Percentiles rank a stretch among this genome's conserved stretches.
phyloP scores from a whole-genome alignment of 169 alveolate genomes.

The Toxoplasma gondii region DNA sequence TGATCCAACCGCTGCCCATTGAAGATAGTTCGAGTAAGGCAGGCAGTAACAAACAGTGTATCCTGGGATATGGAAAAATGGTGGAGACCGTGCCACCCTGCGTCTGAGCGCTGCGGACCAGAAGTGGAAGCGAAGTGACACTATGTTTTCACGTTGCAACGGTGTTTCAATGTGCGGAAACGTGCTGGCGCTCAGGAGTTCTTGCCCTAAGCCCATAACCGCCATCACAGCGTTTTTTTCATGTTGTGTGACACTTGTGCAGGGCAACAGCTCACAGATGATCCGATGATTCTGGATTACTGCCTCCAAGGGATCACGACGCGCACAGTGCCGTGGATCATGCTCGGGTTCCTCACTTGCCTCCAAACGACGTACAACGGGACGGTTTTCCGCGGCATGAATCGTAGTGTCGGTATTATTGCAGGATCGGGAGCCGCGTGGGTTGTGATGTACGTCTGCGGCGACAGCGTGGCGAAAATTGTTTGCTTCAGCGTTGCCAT shows the following conservation, averaged over 20 bases:
- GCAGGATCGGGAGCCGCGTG: constrained; percentile 47
- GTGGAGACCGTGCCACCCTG: too few species aligned
- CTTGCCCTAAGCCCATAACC: too few species aligned
- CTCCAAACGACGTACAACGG: constrained; percentile 62
- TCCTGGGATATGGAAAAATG: too few species aligned
- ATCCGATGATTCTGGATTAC: constrained; percentile 41
- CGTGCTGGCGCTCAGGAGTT: too few species aligned
- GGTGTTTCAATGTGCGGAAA: too few species aligned
- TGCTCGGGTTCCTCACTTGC: constrained; percentile 57
- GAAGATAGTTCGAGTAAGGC: neutral
- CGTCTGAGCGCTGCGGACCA: too few species aligned
- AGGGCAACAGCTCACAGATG: constrained; percentile 46
- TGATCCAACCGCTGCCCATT: too few species aligned
- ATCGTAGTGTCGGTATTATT: constrained; percentile 53
- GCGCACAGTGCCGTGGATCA: constrained; percentile 61
- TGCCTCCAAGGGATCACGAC: constrained; percentile 55
- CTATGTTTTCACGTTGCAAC: too few species aligned
- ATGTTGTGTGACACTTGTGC: neutral
- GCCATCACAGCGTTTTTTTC: neutral
- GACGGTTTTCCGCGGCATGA: constrained; percentile 53
- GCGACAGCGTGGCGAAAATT: constrained; percentile 45
- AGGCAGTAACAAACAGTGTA: too few species aligned
- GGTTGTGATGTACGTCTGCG: constrained; percentile 42
- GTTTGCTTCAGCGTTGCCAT: constrained; percentile 39
- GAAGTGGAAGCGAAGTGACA: too few species aligned